Percentiles rank a stretch among this genome's conserved stretches.
Conservation (phyloP, 2,329 filamentous ascomycete species). For the Macroventuria anomochaeta region DNA sequence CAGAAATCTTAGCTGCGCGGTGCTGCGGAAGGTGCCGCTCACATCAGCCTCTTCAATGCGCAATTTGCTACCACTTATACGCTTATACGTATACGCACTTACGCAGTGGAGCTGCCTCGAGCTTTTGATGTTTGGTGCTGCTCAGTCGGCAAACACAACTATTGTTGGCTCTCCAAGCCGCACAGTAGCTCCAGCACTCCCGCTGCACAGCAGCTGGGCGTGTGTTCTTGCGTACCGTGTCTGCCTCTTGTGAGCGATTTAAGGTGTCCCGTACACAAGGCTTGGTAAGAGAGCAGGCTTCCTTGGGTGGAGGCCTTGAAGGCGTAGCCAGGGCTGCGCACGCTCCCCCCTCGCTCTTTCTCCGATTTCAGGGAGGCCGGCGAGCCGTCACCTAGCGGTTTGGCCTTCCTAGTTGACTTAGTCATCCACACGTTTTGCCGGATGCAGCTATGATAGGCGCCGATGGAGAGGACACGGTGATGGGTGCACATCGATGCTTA, state of each 20-base stretch:
- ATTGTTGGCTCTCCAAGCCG: conserved; percentile 18
- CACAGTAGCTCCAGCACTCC: conserved; percentile 49
- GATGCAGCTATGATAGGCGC: conserved; percentile 3
- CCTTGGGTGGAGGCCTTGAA: not conserved
- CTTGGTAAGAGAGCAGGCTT: not conserved
- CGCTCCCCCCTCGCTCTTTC: conserved; percentile 3
- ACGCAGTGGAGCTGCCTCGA: not conserved
- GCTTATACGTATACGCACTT: conserved; percentile 7
- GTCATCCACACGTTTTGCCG: conserved; percentile 1
- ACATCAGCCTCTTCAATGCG: not conserved
- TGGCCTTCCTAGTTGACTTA: not conserved
- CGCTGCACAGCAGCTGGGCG: not conserved
- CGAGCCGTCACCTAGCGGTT: not conserved
- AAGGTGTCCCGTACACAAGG: not conserved
- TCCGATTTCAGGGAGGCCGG: not conserved
- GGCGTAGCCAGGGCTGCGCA: conserved; percentile 1
- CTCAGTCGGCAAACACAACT: conserved; percentile 5
- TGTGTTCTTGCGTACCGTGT: not conserved
- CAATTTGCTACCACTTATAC: not conserved
- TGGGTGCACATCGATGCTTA: conserved; percentile 2
- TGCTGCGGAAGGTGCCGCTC: not conserved
- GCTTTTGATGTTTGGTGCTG: conserved; percentile 5
- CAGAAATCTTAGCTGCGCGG: not conserved
- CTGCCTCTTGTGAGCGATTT: conserved; percentile 2
- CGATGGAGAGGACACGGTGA: not conserved